Base-by-base conservation (phyloP, 352 stramenopile species). In the Globisporangium spiculum region DNA sequence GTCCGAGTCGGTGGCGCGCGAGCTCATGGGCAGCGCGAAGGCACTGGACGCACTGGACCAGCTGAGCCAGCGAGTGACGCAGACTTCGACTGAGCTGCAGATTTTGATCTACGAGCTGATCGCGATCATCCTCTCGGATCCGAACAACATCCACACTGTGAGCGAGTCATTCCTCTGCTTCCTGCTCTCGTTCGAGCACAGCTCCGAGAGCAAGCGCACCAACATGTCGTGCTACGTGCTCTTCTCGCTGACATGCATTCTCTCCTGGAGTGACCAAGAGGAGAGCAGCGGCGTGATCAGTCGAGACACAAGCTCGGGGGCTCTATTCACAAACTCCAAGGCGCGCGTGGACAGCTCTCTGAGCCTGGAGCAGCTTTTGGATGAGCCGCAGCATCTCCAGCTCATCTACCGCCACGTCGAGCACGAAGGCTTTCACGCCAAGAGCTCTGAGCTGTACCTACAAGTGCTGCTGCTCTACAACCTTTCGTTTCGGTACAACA, bases 381-480 rank as follows among this genome's bases (percentile, higher is more conserved):
- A 91, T 34, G 70, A 83, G 7, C 75, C 77, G 0, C 65, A 75
- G 16, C 71, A 81, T 48, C 62, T 93, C 1, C 70, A 83, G 12
- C 75, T 74, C 27, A 71, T 91, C 9, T 77, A 86, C 50, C 59
- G 60, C n/a, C 83, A 91, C 22, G 73, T 91, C 12, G 65, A 76
- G 10, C 75, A 78, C 57, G 22, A 66, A 2, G 60, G 36, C 6
- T 88, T 90, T 61, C 62, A 75, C 12, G 38, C 60, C 6, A 71
- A 86, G 38, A 81, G 73, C 27, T 30, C 73, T 18, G 81, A 91
- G 62, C 68, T 84, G 26, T 83, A 79, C n/a, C 60, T 93, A 34
- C 85, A 93, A 61, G 77, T 84, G 48, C 68, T 87, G n/a, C 72
- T 93, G 14, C 64, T 93, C 10, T 90, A 91, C 77, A 93, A 93